Evolutionary conservation across 2,329 filamentous ascomycete genomes (phyloP), one percentile per base, ranked within the genome.

Genomic region (Paracorniculantispora psalliotae): DNA sequence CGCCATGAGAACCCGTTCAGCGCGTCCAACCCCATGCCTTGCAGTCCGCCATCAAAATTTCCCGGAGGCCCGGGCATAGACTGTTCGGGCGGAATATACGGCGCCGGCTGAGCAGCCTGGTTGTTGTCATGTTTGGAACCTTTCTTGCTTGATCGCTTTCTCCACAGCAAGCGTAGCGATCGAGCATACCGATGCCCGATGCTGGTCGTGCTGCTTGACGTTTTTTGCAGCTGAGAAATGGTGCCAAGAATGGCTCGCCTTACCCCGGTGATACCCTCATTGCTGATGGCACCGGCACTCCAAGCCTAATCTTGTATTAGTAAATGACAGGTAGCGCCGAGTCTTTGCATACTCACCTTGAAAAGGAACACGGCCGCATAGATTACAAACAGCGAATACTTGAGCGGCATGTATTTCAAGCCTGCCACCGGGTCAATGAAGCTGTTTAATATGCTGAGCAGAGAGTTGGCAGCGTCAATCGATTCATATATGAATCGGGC

Each of bases 401-500:
- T 77, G 9, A 86, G 72, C 1, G 85, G 85, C 83, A 88, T 86
- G 61, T 83, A 87, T 61, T 83, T 80, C 17, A 87, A 74, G 47
- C 82, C 80, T 17, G 78, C 79, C 53, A 81, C 77, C 0, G 84
- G 82, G 58, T 86, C 80, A 30, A 86, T 79, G 61, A 79, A 80
- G 58, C 80, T 81, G 65, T 83, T 85, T 21, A 87, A 75, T 1
- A 83, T 84, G 17, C 77, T 80, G 15, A 88, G 72, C 19, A 87
- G 78, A 0, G 81, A 80, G 66, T 86, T 86, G 0, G 84, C 85
- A 2, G 85, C 83, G 63, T 86, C 83, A 8, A 88, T 78, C 2
- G 83, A 83, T 66, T 86, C 84, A 67, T 86, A 87, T 59, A 88
- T 86, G 68, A 87, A 87, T 6, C 85, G 78, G 5, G 84, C 83